Evolutionary conservation across 176 grass and related monocot genomes (phyloP).

Genomic region (Oropetium thomaeum): DNA sequence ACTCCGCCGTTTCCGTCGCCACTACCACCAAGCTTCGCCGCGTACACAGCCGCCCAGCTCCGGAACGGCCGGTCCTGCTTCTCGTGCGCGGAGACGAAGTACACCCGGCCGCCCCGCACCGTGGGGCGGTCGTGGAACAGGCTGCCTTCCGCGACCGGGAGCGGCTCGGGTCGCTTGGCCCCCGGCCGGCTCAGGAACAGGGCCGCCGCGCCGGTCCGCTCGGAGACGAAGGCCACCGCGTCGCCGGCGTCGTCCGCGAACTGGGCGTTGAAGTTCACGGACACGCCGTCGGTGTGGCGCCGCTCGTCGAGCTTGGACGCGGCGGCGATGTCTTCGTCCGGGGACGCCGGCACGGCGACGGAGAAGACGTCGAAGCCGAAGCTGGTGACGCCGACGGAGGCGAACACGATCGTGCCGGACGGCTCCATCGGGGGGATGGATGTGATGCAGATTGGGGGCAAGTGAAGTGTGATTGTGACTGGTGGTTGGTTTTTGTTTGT

Average conservation of each 20-base stretch:
- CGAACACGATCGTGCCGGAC: constrained; percentile 65
- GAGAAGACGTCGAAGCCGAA: constrained; percentile 99
- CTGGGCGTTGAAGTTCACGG: constrained; percentile 80
- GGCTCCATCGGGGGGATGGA: constrained; percentile 47
- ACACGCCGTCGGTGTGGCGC: constrained; percentile 77
- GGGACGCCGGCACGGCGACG: constrained; percentile 31
- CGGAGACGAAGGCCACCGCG: constrained; percentile 73
- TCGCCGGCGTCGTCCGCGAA: constrained; percentile 61
- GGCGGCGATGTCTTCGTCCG: neutral
- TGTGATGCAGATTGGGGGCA: no score
- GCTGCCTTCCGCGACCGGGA: constrained; percentile 47
- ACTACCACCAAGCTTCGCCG: constrained; percentile 28
- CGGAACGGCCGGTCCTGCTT: constrained; percentile 38
- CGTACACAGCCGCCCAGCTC: constrained; percentile 85
- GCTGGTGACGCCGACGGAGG: constrained; percentile 51
- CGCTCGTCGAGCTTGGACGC: constrained; percentile 30
- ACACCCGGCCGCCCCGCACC: constrained; percentile 37
- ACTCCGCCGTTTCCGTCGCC: no score
- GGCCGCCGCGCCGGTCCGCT: constrained; percentile 53
- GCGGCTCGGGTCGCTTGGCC: constrained; percentile 27
- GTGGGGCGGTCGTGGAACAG: constrained; percentile 83
- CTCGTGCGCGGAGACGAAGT: constrained; percentile 84
- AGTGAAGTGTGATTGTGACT: neutral
- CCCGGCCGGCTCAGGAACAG: constrained; percentile 44
- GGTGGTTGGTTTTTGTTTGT: neutral